Evolutionary conservation across 177 flowering plant genomes (phyloP).

Genomic region (Telopea speciosissima): DNA sequence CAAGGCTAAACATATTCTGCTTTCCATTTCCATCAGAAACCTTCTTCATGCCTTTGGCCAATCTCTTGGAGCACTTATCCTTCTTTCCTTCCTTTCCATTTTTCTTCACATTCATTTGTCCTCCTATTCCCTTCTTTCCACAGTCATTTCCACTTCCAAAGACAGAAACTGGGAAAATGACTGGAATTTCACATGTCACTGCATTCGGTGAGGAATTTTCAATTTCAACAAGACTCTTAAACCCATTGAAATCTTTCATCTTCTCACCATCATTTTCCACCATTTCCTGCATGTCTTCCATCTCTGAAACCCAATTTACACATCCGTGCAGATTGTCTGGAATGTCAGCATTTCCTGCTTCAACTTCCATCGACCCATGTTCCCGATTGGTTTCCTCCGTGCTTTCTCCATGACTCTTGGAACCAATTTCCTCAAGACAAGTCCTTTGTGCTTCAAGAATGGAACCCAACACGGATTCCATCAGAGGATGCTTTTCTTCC

Average conservation of each 20-base stretch:
- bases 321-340: not conserved
- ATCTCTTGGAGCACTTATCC: constrained; percentile 21
- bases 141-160: not conserved
- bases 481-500: not conserved
- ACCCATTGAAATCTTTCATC: not conserved
- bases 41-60: constrained; percentile 18
- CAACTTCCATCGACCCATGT: not conserved
- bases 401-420: not conserved
- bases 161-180: not conserved
- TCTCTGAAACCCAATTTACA: not conserved
- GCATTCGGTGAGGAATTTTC: not conserved
- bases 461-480: not conserved
- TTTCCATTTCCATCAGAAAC: constrained; percentile 10
- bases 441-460: constrained; percentile 6
- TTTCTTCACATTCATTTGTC: not conserved
- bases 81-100: constrained; percentile 17
- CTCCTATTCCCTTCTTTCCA: not conserved
- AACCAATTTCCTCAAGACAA: not conserved
- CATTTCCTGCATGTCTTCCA: not conserved
- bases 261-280: not conserved
- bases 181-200: not conserved
- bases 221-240: not conserved
- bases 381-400: not conserved
- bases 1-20: not conserved
- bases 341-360: not conserved